These are phyloP conservation scores for Cyclotella atomus DNA, from an alignment of 108 stramenopile genomes.

Conservation along the genomic window DNA sequence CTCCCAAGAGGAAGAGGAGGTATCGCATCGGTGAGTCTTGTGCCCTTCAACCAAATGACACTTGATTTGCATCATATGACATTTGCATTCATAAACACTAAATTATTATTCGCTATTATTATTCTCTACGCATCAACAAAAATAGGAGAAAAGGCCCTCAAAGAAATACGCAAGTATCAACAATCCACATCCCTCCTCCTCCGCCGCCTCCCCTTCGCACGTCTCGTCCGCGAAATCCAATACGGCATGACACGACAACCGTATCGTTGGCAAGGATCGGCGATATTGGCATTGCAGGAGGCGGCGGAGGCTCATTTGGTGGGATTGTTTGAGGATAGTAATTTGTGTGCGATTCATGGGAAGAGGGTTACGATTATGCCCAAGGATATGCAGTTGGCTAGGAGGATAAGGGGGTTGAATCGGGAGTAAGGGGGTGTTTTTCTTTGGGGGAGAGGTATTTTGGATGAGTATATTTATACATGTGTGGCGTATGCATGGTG, in stretches of 20 bases:
- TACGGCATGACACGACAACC: constrained; percentile 51
- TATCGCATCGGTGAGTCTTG: neutral
- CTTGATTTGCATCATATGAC: neutral
- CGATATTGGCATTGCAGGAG: constrained; percentile 95
- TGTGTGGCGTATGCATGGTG: no score
- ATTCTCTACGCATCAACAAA: neutral
- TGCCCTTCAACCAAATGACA: no score
- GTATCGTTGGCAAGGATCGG: constrained; percentile 95
- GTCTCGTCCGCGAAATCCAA: constrained; percentile 91
- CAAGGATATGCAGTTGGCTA: constrained; percentile 95
- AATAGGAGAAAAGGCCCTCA: constrained; percentile 79
- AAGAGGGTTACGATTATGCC: constrained; percentile 98
- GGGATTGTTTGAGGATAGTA: constrained; percentile 94
- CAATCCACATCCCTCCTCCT: constrained; percentile 89
- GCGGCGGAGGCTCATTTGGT: constrained; percentile 94
- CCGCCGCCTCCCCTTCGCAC: constrained; percentile 95
- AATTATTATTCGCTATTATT: neutral
- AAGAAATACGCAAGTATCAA: constrained; percentile 96
- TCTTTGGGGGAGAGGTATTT: no score
- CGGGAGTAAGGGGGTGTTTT: no score
- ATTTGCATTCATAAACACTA: neutral
- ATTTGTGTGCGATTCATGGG: constrained; percentile 96
- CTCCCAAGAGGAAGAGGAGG: constrained; percentile 5
- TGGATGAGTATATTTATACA: no score
- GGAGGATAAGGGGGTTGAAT: constrained; percentile 83